A percentile compares a stretch with the other conserved stretches of the same genome.
Evolutionary conservation across 2,329 filamentous ascomycete genomes (phyloP).

Genomic region (Colletotrichum spaethianum): DNA sequence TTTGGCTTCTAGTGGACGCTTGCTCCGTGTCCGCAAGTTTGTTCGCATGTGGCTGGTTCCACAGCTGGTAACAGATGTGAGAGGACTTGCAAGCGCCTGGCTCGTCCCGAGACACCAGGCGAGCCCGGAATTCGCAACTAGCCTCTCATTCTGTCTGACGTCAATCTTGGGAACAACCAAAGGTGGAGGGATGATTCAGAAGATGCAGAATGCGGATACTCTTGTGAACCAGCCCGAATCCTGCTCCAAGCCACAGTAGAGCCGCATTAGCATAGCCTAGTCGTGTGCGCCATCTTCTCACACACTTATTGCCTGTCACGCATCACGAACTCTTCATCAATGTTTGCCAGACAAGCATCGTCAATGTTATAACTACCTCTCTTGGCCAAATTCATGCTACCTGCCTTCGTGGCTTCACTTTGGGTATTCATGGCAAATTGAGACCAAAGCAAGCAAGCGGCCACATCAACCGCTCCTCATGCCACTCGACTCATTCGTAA

Average conservation of each 20-base stretch:
- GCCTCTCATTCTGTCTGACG: slow-evolving; percentile 34
- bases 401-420: slow-evolving; percentile 24
- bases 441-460: slow-evolving; percentile 33
- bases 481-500: slow-evolving; percentile 12
- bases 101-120: not conserved
- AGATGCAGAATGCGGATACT: not conserved
- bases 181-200: slow-evolving; percentile 15
- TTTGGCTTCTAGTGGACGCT: not conserved
- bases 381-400: not conserved
- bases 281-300: not conserved
- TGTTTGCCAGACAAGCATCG: not conserved
- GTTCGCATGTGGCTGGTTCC: not conserved
- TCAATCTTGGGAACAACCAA: slow-evolving; percentile 23
- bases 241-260: slow-evolving; percentile 5
- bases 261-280: not conserved
- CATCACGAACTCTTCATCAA: not conserved
- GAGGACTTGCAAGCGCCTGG: not conserved
- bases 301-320: not conserved
- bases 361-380: slow-evolving; percentile 1
- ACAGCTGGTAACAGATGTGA: slow-evolving; percentile 28
- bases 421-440: slow-evolving; percentile 36
- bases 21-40: not conserved
- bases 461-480: slow-evolving; percentile 17
- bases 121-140: slow-evolving; percentile 1
- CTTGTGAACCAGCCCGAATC: not conserved